Percentiles rank a stretch among this genome's conserved stretches.
Conservation (phyloP, 176 grass and related monocot genomes). For the Musa beccarii region DNA sequence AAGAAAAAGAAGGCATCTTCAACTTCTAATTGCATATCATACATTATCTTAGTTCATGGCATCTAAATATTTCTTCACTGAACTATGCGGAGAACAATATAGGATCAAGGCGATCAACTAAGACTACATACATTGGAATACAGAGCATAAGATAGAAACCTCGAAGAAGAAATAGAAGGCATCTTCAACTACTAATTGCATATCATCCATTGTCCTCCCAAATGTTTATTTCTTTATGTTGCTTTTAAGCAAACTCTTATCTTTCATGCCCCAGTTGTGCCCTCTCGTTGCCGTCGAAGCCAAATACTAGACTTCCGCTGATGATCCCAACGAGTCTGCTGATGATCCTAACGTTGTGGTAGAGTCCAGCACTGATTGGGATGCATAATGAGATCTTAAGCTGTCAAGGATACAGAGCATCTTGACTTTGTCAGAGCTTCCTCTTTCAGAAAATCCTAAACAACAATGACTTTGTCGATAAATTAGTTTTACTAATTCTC, state of each 20-base stretch:
- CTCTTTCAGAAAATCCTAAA: slow-evolving; percentile 82
- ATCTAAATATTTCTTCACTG: too few relatives aligned
- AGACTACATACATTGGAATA: too few relatives aligned
- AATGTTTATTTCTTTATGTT: slow-evolving; percentile 63
- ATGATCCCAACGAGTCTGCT: slow-evolving; percentile 54
- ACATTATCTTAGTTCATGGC: too few relatives aligned
- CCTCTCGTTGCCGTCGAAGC: slow-evolving; percentile 92
- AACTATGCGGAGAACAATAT: too few relatives aligned
- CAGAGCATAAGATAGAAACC: too few relatives aligned
- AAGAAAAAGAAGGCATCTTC: neutral
- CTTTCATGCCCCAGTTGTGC: slow-evolving; percentile 83
- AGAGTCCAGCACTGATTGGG: slow-evolving; percentile 89
- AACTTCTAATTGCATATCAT: slow-evolving; percentile 64
- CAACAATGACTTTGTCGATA: slow-evolving; percentile 19
- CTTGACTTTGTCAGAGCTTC: slow-evolving; percentile 90
- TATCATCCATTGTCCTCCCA: slow-evolving; percentile 61
- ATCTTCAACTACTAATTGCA: slow-evolving; percentile 44
- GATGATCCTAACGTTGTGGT: slow-evolving; percentile 31
- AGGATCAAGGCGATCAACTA: too few relatives aligned
- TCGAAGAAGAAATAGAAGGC: neutral
- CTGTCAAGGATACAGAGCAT: slow-evolving; percentile 57
- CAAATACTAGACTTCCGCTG: slow-evolving; percentile 72
- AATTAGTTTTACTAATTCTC: too few relatives aligned
- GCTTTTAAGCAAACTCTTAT: slow-evolving; percentile 80
- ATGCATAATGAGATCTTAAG: slow-evolving; percentile 50